These are phyloP conservation scores for Penicillium paradoxum DNA, from an alignment of 495 filamentous ascomycete genomes.

Conservation along the genomic window DNA sequence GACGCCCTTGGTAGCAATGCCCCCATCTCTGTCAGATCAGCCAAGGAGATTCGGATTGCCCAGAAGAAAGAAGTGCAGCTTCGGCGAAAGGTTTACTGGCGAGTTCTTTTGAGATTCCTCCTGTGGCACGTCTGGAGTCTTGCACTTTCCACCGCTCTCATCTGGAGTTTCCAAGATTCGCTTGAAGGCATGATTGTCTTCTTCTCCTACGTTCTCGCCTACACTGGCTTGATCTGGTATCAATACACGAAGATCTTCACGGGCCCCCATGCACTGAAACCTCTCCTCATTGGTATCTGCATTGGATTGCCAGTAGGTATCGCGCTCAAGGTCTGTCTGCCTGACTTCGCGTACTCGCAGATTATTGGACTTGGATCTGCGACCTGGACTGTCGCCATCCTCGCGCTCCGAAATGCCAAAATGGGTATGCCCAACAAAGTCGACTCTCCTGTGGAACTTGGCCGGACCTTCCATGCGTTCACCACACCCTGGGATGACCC, in stretches of 20 bases:
- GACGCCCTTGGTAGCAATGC: conserved; percentile 40
- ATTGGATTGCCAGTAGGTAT: conserved; percentile 48
- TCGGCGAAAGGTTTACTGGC: conserved; percentile 52
- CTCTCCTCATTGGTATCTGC: conserved; percentile 41
- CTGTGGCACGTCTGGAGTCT: conserved; percentile 55
- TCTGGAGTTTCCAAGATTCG: conserved; percentile 50
- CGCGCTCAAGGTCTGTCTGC: conserved; percentile 31
- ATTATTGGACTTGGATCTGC: conserved; percentile 48
- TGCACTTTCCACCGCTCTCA: conserved; percentile 43
- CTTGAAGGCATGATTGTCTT: conserved; percentile 45
- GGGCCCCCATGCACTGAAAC: conserved; percentile 49
- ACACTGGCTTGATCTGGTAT: conserved; percentile 56
- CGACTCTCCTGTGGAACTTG: conserved; percentile 35
- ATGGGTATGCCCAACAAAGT: conserved; percentile 43
- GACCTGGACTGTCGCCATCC: conserved; percentile 51
- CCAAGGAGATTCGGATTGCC: conserved; percentile 39
- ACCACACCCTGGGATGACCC: conserved; percentile 42
- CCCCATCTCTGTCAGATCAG: conserved; percentile 26
- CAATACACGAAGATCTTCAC: conserved; percentile 59
- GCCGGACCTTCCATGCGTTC: conserved; percentile 40
- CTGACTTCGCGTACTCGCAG: conserved; percentile 41
- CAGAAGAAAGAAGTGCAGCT: conserved; percentile 43
- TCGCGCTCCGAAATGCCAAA: conserved; percentile 41
- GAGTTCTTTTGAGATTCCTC: conserved; percentile 46
- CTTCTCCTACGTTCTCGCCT: conserved; percentile 48